These are phyloP conservation scores for Luffa acutangula DNA, from an alignment of 306 rosid species.

Conservation along the genomic window DNA sequence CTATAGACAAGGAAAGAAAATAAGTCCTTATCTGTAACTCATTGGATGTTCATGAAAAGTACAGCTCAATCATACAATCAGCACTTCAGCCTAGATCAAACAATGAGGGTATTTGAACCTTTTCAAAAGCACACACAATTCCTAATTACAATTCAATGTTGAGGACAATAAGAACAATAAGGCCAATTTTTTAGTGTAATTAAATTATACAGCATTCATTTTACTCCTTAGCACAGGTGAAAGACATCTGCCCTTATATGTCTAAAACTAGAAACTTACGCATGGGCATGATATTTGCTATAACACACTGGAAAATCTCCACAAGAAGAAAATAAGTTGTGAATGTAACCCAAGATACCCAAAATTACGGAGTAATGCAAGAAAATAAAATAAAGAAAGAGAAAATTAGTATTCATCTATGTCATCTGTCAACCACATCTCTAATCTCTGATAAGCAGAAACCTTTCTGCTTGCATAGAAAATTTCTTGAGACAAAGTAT, in stretches of 20 bases:
- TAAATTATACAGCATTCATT: neutral
- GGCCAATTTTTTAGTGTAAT: neutral
- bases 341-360: neutral
- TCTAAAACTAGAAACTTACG: neutral
- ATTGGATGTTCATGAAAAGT: neutral
- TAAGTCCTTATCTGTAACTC: neutral
- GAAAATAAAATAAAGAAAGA: neutral
- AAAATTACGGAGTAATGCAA: neutral
- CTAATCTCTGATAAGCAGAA: neutral
- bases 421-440: neutral
- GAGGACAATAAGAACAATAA: neutral
- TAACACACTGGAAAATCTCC: neutral
- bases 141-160: neutral
- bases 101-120: neutral
- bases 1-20: constrained; percentile 30
- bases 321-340: neutral
- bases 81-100: neutral
- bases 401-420: neutral
- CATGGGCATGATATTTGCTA: neutral
- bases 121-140: neutral
- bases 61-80: neutral
- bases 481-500: neutral
- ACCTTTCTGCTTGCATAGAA: neutral
- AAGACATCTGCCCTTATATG: neutral
- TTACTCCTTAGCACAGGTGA: neutral